A percentile compares a stretch with the other conserved stretches of the same genome.
Conservation (phyloP, 192 early-diverging fungal genomes). For the Dispira parvispora region DNA sequence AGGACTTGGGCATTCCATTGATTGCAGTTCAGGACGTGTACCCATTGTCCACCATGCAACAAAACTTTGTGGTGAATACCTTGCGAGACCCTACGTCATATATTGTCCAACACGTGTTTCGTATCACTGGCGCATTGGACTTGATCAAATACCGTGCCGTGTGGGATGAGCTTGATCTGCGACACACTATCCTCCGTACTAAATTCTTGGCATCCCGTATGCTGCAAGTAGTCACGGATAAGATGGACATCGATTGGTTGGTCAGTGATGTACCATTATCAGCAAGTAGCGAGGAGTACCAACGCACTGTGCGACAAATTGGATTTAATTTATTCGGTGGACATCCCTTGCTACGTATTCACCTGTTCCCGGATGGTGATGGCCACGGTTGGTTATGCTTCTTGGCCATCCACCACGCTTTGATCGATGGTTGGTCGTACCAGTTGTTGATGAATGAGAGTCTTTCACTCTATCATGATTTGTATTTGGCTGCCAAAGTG, state of each 20-base stretch:
- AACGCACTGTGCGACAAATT: no score
- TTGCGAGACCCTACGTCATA: neutral
- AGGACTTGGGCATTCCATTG: neutral
- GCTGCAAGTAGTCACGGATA: neutral
- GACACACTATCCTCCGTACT: conserved; percentile 7
- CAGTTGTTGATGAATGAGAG: neutral
- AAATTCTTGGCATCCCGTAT: neutral
- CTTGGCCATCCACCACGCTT: conserved; percentile 8
- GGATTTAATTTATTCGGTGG: no score
- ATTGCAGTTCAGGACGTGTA: neutral
- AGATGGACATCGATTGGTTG: neutral
- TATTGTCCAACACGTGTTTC: conserved; percentile 7
- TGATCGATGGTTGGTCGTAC: conserved; percentile 6
- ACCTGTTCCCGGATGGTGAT: no score
- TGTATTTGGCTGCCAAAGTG: neutral
- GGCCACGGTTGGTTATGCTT: neutral
- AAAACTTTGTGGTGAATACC: conserved; percentile 6
- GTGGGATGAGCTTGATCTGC: neutral
- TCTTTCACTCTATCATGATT: neutral
- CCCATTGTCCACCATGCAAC: neutral
- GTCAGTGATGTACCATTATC: no score
- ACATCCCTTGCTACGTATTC: no score
- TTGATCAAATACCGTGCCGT: no score
- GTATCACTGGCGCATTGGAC: neutral
- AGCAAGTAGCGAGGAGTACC: no score